Percentiles rank a stretch among this genome's conserved stretches.
Conservation (phyloP, 2,329 filamentous ascomycete genomes). For the Xylariaceae sp. region DNA sequence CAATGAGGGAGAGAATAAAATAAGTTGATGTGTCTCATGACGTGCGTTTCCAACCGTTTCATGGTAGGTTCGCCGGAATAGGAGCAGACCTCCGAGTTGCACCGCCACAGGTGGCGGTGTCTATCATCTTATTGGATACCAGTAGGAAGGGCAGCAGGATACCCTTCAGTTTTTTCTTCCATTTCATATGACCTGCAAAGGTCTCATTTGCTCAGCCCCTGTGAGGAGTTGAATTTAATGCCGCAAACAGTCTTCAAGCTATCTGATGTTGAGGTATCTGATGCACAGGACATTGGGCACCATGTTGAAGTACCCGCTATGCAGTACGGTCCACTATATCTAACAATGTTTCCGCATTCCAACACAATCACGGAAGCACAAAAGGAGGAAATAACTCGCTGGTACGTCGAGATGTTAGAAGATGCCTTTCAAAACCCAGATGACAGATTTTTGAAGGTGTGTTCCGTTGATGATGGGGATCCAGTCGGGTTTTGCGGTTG, state of each 20-base stretch:
- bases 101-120: no score
- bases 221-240: conserved; percentile 14
- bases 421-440: conserved; percentile 11
- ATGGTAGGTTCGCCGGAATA: no score
- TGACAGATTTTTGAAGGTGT: conserved; percentile 16
- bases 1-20: no score
- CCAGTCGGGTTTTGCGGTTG: conserved; percentile 18
- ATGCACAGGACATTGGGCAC: conserved; percentile 12
- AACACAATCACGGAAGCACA: conserved; percentile 14
- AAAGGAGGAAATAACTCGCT: conserved; percentile 16
- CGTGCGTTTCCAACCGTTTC: no score
- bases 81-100: no score
- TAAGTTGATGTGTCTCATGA: no score
- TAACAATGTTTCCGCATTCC: conserved; percentile 16
- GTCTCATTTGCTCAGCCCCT: no score
- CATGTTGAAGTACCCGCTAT: conserved; percentile 15
- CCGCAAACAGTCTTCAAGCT: conserved; percentile 13
- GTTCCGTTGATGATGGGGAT: conserved; percentile 12
- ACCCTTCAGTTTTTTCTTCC: no score
- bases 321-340: conserved; percentile 16
- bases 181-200: no score
- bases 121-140: no score
- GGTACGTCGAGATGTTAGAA: conserved; percentile 18
- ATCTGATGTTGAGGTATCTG: conserved; percentile 12
- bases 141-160: no score